A percentile compares a stretch with the other conserved stretches of the same genome.
These are phyloP conservation scores for Calonectria leucothoes DNA, from an alignment of 2,329 filamentous ascomycete species.

Conservation along the genomic window DNA sequence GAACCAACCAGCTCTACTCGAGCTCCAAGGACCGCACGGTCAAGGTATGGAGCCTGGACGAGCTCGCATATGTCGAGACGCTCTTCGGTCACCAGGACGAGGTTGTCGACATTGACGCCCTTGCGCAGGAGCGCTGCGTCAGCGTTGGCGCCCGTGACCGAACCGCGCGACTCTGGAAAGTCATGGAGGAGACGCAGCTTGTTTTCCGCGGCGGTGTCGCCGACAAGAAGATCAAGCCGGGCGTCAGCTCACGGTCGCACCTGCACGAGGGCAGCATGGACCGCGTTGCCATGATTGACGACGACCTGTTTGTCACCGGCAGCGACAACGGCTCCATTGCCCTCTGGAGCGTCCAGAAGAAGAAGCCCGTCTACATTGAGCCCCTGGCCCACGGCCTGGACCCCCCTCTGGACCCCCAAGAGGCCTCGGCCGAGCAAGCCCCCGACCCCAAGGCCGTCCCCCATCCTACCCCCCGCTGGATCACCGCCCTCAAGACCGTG, in stretches of 20 bases:
- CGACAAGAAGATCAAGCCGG: conserved; percentile 60
- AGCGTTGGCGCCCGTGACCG: conserved; percentile 92
- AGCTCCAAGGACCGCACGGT: conserved; percentile 92
- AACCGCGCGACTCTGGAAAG: conserved; percentile 94
- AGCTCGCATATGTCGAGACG: conserved; percentile 94
- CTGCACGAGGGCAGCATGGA: conserved; percentile 89
- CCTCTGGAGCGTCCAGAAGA: conserved; percentile 91
- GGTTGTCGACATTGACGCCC: conserved; percentile 84
- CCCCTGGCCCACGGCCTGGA: conserved; percentile 89
- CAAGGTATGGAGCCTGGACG: conserved; percentile 94
- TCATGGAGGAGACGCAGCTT: conserved; percentile 93
- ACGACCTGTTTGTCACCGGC: conserved; percentile 90
- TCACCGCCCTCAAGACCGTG: conserved; percentile 87
- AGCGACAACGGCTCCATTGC: conserved; percentile 90
- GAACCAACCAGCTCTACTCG: conserved; percentile 92
- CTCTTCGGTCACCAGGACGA: conserved; percentile 96
- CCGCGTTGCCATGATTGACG: conserved; percentile 89
- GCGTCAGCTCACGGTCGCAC: conserved; percentile 63
- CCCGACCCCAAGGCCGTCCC: conserved; percentile 71
- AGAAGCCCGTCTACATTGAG: conserved; percentile 89
- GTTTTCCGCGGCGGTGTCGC: conserved; percentile 89
- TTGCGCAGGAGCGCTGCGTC: conserved; percentile 88
- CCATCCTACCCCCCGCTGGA: conserved; percentile 81
- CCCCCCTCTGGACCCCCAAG: conserved; percentile 72
- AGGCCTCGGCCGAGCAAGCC: conserved; percentile 78